phyloP scores from a whole-genome alignment of 2,329 filamentous ascomycete species.

The Penicillium glabrum region DNA sequence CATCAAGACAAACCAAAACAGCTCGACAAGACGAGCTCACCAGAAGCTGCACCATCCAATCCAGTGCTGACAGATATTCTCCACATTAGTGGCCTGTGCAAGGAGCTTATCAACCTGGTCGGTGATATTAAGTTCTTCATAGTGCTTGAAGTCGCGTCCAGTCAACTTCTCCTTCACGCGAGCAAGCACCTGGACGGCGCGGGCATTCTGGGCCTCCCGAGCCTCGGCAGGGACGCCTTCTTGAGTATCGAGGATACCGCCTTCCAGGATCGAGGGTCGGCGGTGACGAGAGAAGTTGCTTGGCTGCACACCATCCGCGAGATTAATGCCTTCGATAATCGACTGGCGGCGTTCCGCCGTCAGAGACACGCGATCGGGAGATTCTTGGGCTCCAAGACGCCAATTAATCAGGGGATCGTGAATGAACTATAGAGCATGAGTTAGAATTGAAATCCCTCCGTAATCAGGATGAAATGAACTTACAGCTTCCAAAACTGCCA shows the following conservation, averaged over 20 bases:
- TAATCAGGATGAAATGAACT: constrained; percentile 44
- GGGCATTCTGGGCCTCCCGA: constrained; percentile 83
- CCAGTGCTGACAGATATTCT: constrained; percentile 98
- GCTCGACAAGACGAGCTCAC: constrained; percentile 49
- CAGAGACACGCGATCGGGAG: constrained; percentile 60
- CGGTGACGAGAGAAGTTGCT: constrained; percentile 67
- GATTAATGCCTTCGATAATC: constrained; percentile 53
- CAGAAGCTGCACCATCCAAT: constrained; percentile 99
- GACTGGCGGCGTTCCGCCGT: constrained; percentile 61
- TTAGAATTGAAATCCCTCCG: constrained; percentile 13
- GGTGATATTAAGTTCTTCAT: constrained; percentile 79
- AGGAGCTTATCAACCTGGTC: constrained; percentile 94
- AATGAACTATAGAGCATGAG: constrained; percentile 73
- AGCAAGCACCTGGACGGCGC: constrained; percentile 86
- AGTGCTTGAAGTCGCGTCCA: constrained; percentile 84
- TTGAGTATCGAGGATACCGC: constrained; percentile 45
- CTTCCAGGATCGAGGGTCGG: constrained; percentile 69
- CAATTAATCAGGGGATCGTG: constrained; percentile 98
- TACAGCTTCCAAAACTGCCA: constrained; percentile 97
- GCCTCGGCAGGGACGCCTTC: constrained; percentile 45
- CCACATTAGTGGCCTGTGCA: constrained; percentile 90
- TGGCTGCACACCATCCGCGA: constrained; percentile 55
- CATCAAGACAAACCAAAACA: constrained; percentile 27
- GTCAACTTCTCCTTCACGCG: constrained; percentile 95
- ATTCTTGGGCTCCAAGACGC: constrained; percentile 71